Evolutionary conservation across 768 basidiomycete genomes (phyloP), one percentile per base, ranked within the genome.

Genomic region (Antrodiella citrinella): DNA sequence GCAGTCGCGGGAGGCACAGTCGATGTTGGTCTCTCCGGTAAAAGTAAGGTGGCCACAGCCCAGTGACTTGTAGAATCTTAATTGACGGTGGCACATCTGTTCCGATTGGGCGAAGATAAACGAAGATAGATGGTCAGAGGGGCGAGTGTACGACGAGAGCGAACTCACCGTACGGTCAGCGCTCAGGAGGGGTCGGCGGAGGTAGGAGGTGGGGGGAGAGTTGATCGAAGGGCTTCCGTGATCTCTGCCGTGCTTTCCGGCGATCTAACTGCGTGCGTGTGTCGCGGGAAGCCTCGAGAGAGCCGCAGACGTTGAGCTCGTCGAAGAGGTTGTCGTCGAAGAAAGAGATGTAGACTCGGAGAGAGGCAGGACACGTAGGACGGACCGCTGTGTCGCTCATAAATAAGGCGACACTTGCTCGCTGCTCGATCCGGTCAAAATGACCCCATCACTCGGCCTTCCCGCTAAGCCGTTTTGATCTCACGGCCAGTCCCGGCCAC

Each of bases 41-140:
- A 73, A 77, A 12, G 69, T 68, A 58, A 74, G 66, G 62, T 85
- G 82, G n/a, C 69, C 69, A 67, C 85, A 86, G n/a, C 38, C 63
- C 25, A 59, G 62, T 55, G 71, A 75, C 59, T 69, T 73, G 50
- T 62, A 65, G 64, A 84, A 77, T 56, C 66, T 70, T 59, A 86
- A 75, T 47, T 68, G 70, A 55, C 81, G 75, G 64, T 80, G 77
- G 69, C 84, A 87, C 84, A 87, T 86, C 57, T 61, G 54, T 7
- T 7, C 7, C 30, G 15, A 15, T 15, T 35, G 15, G 7, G 30
- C 30, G 7, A 35, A 35, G 15, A 7, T 7, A 35, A 35, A 35
- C 45, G 51, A 19, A 35, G 20, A 24, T 23, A 42, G 38, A 40
- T 52, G 35, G 35, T 10, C 35, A 18, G 18, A 18, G 10, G 35